A percentile compares a stretch with the other conserved stretches of the same genome.
These are phyloP conservation scores for Hymenochaete sp. DNA, from an alignment of 1,284 basidiomycete species.

Conservation along the genomic window DNA sequence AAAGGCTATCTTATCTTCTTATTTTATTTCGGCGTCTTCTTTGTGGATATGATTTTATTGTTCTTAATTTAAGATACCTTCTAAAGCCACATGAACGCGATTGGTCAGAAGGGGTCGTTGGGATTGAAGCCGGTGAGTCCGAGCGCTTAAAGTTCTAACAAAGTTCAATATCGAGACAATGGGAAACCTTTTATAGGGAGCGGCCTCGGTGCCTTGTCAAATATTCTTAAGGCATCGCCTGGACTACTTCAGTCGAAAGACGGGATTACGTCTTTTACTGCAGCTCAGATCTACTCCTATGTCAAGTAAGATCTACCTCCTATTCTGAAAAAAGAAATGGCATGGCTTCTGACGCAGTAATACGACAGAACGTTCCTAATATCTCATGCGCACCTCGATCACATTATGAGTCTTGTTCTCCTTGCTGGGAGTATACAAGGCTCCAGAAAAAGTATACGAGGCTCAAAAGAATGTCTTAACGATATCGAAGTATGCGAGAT, in stretches of 20 bases:
- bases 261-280: constrained; percentile 21
- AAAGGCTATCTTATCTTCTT: no score
- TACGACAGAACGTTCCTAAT: constrained; percentile 63
- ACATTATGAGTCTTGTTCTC: constrained; percentile 66
- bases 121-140: constrained; percentile 61
- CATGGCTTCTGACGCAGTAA: no score
- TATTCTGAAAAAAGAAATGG: no score
- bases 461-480: constrained; percentile 50
- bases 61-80: no score
- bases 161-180: neutral
- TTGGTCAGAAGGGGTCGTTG: constrained; percentile 65
- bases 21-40: no score
- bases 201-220: constrained; percentile 55
- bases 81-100: constrained; percentile 47
- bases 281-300: constrained; percentile 50
- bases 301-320: constrained; percentile 46
- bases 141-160: neutral
- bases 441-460: constrained; percentile 56
- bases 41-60: no score
- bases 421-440: constrained; percentile 66
- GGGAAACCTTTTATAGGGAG: constrained; percentile 39
- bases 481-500: no score
- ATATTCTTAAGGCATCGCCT: constrained; percentile 44
- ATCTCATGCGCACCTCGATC: constrained; percentile 78
- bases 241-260: constrained; percentile 37